phyloP scores from a whole-genome alignment of 1,139 yeast genomes.

The Sugiyamaella japonica region DNA sequence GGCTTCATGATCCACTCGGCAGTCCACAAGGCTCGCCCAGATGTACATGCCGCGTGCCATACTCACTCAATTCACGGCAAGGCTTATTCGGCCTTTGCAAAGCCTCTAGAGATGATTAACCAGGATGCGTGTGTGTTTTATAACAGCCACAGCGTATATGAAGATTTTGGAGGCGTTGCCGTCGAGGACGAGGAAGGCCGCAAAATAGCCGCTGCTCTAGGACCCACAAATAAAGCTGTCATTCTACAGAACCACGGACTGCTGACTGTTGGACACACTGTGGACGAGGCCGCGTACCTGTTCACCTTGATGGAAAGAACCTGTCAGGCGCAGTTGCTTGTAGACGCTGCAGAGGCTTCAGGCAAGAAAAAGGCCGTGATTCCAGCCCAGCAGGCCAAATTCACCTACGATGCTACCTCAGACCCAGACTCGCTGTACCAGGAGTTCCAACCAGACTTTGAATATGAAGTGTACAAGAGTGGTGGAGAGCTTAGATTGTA shows the following conservation, averaged over 20 bases:
- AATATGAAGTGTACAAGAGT: constrained; percentile 43
- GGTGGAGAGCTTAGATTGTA: constrained; percentile 23
- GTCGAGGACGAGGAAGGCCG: constrained; percentile 70
- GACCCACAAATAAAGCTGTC: constrained; percentile 57
- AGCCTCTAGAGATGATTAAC: constrained; percentile 72
- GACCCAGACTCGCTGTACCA: constrained; percentile 70
- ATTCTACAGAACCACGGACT: constrained; percentile 79
- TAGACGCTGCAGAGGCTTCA: constrained; percentile 51
- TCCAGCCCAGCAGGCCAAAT: constrained; percentile 68
- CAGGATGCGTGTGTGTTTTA: constrained; percentile 75
- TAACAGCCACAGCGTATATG: constrained; percentile 64
- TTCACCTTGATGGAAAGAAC: constrained; percentile 66
- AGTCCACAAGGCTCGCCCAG: constrained; percentile 73
- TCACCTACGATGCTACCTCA: constrained; percentile 59
- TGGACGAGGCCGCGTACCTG: constrained; percentile 80
- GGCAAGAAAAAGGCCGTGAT: constrained; percentile 44
- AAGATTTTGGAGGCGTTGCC: constrained; percentile 78
- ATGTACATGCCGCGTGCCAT: constrained; percentile 80
- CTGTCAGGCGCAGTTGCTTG: constrained; percentile 71
- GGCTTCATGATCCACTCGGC: constrained; percentile 82
- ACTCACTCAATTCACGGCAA: constrained; percentile 75
- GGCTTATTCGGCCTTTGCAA: constrained; percentile 72
- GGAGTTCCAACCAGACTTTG: constrained; percentile 70
- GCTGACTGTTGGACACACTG: constrained; percentile 72
- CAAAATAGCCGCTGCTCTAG: constrained; percentile 65